Conservation (phyloP, 1,139 yeast species). For the Meyerozyma guilliermondii region DNA sequence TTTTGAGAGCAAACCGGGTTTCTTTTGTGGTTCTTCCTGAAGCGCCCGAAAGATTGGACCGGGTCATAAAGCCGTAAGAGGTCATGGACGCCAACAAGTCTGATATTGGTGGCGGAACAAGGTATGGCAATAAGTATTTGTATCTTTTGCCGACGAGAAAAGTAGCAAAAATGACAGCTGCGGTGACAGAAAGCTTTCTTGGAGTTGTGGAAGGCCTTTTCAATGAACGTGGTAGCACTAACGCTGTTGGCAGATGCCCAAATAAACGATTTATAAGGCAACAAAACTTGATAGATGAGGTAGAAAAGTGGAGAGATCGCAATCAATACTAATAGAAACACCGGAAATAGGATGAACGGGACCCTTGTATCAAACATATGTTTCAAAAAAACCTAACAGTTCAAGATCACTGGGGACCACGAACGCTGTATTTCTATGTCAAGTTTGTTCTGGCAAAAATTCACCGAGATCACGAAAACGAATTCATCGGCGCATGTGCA, state of each 20-base stretch:
- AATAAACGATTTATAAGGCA: background rate
- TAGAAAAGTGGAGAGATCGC: background rate
- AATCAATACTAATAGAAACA: background rate
- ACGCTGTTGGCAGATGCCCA: background rate
- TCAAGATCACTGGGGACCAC: background rate
- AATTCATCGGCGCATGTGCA: background rate
- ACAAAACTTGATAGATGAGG: background rate
- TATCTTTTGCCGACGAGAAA: slow-evolving; percentile 1
- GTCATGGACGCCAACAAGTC: slow-evolving; percentile 3
- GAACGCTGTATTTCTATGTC: background rate
- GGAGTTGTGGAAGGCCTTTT: background rate
- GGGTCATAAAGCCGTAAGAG: slow-evolving; percentile 2
- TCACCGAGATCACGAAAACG: background rate
- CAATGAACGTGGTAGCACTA: background rate
- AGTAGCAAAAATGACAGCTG: slow-evolving; percentile 2
- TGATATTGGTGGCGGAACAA: background rate
- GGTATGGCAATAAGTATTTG: slow-evolving; percentile 1
- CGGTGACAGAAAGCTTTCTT: slow-evolving; percentile 1
- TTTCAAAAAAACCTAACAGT: background rate
- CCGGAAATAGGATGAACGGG: background rate
- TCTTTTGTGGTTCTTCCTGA: slow-evolving; percentile 12
- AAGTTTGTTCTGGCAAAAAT: background rate
- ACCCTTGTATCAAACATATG: background rate
- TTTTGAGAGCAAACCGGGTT: slow-evolving; percentile 35
- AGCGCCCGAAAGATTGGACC: slow-evolving; percentile 1